Percentiles rank a stretch among this genome's conserved stretches.
Conservation (phyloP, 805 yeast genomes). For the Kuraishia piskuri region DNA sequence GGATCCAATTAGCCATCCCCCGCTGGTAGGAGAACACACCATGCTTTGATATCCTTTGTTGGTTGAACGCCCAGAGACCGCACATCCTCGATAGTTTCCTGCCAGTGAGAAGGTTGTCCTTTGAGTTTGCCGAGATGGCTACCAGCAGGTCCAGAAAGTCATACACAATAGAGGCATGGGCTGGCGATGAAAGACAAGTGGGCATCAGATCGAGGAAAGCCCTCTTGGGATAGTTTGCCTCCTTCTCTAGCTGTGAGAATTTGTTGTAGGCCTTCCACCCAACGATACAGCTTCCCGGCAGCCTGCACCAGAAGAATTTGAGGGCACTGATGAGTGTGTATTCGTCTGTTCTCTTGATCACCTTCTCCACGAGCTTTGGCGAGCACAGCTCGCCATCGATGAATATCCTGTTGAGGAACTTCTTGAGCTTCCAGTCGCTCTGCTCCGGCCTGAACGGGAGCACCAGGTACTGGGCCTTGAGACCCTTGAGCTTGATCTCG, state of each 20-base stretch:
- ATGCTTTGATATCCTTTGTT: slow-evolving; percentile 23
- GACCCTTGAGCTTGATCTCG: slow-evolving; percentile 61
- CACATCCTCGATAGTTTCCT: slow-evolving; percentile 75
- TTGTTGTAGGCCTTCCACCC: slow-evolving; percentile 81
- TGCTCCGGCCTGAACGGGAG: slow-evolving; percentile 72
- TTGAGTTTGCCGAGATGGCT: slow-evolving; percentile 70
- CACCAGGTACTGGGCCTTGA: slow-evolving; percentile 64
- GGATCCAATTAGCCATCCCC: slow-evolving; percentile 70
- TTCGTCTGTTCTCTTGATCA: slow-evolving; percentile 49
- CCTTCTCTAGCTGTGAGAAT: slow-evolving; percentile 56
- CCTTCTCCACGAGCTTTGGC: slow-evolving; percentile 28
- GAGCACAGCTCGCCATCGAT: slow-evolving; percentile 46
- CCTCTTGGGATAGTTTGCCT: slow-evolving; percentile 56
- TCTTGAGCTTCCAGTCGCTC: slow-evolving; percentile 49
- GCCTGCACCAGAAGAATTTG: slow-evolving; percentile 80
- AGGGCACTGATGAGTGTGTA: slow-evolving; percentile 65
- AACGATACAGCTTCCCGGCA: slow-evolving; percentile 70
- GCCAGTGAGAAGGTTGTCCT: slow-evolving; percentile 70
- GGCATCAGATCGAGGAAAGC: slow-evolving; percentile 83
- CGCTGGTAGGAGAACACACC: slow-evolving; percentile 43
- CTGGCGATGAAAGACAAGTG: slow-evolving; percentile 69
- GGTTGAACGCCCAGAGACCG: slow-evolving; percentile 78
- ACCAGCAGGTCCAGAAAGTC: slow-evolving; percentile 80
- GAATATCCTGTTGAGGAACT: slow-evolving; percentile 48
- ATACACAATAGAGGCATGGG: slow-evolving; percentile 84